Conservation (phyloP, 1,284 basidiomycete species). For the Gymnopus androsaceus region DNA sequence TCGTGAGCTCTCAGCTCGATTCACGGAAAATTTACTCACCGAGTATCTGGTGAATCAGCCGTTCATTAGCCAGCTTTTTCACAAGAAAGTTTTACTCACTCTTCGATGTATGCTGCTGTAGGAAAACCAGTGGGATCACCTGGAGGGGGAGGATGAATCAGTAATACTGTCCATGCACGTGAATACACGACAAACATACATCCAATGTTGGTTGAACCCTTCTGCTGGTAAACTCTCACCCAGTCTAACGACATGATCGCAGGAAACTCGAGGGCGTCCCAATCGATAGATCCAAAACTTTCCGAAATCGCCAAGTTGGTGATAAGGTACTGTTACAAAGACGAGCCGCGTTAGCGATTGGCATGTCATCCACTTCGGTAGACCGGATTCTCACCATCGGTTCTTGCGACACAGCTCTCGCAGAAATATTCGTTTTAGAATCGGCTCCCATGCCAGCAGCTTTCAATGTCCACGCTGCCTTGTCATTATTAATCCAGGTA, state of each 20-base stretch:
- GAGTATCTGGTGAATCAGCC: too few species aligned
- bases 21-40: conserved; percentile 53
- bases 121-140: conserved; percentile 79
- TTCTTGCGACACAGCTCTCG: conserved; percentile 79
- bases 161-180: too few species aligned
- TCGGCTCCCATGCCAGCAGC: conserved; percentile 74
- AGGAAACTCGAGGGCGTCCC: conserved; percentile 69
- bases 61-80: too few species aligned
- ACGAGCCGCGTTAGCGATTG: background rate
- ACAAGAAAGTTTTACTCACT: conserved; percentile 49
- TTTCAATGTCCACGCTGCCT: conserved; percentile 76
- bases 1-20: conserved; percentile 57
- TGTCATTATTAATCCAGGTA: conserved; percentile 70
- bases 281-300: conserved; percentile 79
- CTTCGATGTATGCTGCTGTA: conserved; percentile 74
- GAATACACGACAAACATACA: too few species aligned
- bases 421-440: conserved; percentile 62
- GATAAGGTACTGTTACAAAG: conserved; percentile 66
- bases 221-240: conserved; percentile 80
- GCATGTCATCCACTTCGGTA: background rate
- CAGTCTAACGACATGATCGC: conserved; percentile 77
- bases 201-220: conserved; percentile 69
- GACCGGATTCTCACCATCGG: conserved; percentile 73
- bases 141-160: too few species aligned
- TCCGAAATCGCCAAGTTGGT: conserved; percentile 81